Evolutionary conservation across 2,329 filamentous ascomycete species (phyloP).

Genomic region (Pestalotiopsis sp.): DNA sequence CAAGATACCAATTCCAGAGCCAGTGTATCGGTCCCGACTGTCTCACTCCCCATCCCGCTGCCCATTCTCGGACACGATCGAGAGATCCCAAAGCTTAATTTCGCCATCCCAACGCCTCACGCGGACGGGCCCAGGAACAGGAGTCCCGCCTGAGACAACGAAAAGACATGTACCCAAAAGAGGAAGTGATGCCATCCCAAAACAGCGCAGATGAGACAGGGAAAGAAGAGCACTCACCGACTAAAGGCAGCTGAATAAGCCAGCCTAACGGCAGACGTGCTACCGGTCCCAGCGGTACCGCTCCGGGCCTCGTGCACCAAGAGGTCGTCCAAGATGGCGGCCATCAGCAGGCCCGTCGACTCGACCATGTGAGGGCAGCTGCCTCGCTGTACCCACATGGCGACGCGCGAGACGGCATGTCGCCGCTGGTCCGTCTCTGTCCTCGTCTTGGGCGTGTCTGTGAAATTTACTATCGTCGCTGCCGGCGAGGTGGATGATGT

Average conservation of each 20-base stretch:
- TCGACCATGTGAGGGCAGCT: constrained; percentile 80
- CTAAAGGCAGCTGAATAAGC: constrained; percentile 77
- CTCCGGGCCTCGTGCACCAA: constrained; percentile 25
- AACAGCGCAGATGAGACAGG: background rate
- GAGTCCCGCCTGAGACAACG: background rate
- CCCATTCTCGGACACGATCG: too few species aligned
- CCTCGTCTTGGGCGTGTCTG: background rate
- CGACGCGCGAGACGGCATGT: constrained; percentile 60
- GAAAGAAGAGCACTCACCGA: constrained; percentile 53
- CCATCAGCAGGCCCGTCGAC: constrained; percentile 73
- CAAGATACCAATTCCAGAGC: background rate
- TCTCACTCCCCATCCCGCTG: too few species aligned
- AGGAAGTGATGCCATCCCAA: constrained; percentile 8
- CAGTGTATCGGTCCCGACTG: too few species aligned
- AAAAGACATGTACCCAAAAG: constrained; percentile 3
- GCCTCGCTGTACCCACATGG: constrained; percentile 73
- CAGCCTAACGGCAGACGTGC: constrained; percentile 65
- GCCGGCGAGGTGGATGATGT: background rate
- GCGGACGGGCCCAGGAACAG: background rate
- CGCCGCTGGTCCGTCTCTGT: constrained; percentile 31
- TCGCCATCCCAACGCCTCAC: background rate
- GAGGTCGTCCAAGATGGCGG: constrained; percentile 69
- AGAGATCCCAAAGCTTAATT: too few species aligned
- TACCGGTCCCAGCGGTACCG: constrained; percentile 30
- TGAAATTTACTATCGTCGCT: background rate